phyloP scores from a whole-genome alignment of 176 grass and related monocot genomes.

The Tillandsia leiboldiana region DNA sequence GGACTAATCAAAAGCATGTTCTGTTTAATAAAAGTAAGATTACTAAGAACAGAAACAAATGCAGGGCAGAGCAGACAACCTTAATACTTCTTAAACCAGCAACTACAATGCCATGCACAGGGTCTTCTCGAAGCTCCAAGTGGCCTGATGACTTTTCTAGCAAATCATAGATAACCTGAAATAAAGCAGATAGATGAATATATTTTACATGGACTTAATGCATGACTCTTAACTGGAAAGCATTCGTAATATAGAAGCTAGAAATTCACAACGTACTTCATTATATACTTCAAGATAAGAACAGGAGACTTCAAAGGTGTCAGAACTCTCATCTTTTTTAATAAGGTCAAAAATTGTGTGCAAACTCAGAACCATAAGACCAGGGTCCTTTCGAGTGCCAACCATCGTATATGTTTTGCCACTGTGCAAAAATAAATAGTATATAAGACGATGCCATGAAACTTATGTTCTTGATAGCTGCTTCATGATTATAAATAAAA shows the following conservation, averaged over 20 bases:
- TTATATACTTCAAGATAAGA: slow-evolving; percentile 99
- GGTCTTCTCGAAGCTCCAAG: slow-evolving; percentile 96
- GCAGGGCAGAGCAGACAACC: slow-evolving; percentile 34
- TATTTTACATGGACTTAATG: slow-evolving; percentile 7
- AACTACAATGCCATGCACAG: slow-evolving; percentile 84
- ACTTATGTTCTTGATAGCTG: not conserved
- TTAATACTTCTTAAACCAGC: slow-evolving; percentile 98
- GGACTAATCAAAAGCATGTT: not conserved
- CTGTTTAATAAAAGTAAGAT: not conserved
- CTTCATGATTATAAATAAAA: not conserved
- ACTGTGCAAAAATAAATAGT: slow-evolving; percentile 36
- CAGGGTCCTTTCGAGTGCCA: slow-evolving; percentile 74
- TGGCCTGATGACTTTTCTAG: slow-evolving; percentile 96
- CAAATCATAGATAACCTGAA: slow-evolving; percentile 98
- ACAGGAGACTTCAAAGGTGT: slow-evolving; percentile 88
- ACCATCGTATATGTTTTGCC: slow-evolving; percentile 99
- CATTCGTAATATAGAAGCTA: not conserved
- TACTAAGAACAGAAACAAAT: slow-evolving; percentile 9
- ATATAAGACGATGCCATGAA: slow-evolving; percentile 16
- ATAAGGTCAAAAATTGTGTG: slow-evolving; percentile 97
- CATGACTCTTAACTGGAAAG: not conserved
- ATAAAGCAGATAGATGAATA: slow-evolving; percentile 22
- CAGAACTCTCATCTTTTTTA: slow-evolving; percentile 57
- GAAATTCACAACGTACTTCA: slow-evolving; percentile 46
- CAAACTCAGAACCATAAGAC: slow-evolving; percentile 97